phyloP scores from a whole-genome alignment of 805 yeast species.

The Saturnispora saitoi region DNA sequence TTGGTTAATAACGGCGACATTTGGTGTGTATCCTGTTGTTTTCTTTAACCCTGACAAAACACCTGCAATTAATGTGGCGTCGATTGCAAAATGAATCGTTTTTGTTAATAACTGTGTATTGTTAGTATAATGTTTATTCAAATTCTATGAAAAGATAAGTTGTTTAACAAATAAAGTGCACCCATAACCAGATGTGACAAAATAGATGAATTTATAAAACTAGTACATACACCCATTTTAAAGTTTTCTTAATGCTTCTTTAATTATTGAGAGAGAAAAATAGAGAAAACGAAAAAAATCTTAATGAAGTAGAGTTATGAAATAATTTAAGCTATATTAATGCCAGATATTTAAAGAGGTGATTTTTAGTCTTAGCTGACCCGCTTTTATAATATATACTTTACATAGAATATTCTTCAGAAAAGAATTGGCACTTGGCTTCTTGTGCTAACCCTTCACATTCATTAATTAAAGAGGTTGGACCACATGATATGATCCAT shows the following conservation, averaged over 20 bases:
- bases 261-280: too few species aligned
- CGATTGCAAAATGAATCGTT: constrained; percentile 48
- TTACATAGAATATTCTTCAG: constrained; percentile 37
- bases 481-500: constrained; percentile 58
- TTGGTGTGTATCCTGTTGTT: constrained; percentile 59
- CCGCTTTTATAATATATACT: too few species aligned
- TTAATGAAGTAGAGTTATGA: too few species aligned
- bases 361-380: too few species aligned
- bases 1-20: constrained; percentile 39
- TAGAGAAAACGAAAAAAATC: too few species aligned
- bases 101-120: constrained; percentile 23
- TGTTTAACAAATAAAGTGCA: not conserved
- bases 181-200: too few species aligned
- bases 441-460: constrained; percentile 32
- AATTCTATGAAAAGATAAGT: not conserved
- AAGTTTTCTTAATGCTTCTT: too few species aligned
- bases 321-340: too few species aligned
- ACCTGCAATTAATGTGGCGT: constrained; percentile 55
- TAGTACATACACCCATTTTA: constrained; percentile 3
- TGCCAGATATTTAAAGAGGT: too few species aligned
- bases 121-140: constrained; percentile 2
- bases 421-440: constrained; percentile 31
- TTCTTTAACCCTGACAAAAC: constrained; percentile 66
- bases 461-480: constrained; percentile 34
- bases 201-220: too few species aligned